Evolutionary conservation across 1,284 basidiomycete genomes (phyloP), one percentile per base, ranked within the genome.

Genomic region (Boletus semigastroideus): DNA sequence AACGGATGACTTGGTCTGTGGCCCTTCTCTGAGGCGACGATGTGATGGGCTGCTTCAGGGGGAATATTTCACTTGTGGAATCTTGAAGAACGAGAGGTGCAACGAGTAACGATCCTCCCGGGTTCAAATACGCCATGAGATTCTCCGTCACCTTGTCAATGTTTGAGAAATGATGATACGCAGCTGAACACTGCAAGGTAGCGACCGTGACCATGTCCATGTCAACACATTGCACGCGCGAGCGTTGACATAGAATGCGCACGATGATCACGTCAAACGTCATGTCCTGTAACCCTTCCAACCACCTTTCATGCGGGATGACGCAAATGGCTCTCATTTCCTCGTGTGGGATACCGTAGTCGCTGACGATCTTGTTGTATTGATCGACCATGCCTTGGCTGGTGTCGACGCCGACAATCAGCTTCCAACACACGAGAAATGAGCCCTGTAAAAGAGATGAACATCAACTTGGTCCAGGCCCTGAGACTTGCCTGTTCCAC

Each of bases 331-430:
- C 86, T 12, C 70, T 70, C 82, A 86, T 85, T 55, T 84, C 79
- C 39, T 83, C 78, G 0, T 72, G 68, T 0, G 72, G 55, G 27
- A 87, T 77, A 0, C 83, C 85, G 46, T 86, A 82, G 53, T 83
- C 77, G 27, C 59, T 56, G 1, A 79, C 79, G 17, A 74, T 72
- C 34, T 68, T 63, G 64, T 89, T 87, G 70, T 80, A 90, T 20
- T 71, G 69, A 49, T 86, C 79, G n/a, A 90, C 79, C 71, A 83
- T 79, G 4, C 64, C 75, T 55, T 80, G 77, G 63, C 82, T 86
- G 63, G 88, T 85, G 61, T 90, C 87, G 30, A 86, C 79, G 5
- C 87, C 88, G 25, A 87, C 67, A 56, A 90, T 76, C 20, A 72
- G 73, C 60, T 79, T 83, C 78, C 19, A 89, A 72, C 30, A 73